Base-by-base conservation (phyloP, 2,329 filamentous ascomycete species). In the Fusarium musae region DNA sequence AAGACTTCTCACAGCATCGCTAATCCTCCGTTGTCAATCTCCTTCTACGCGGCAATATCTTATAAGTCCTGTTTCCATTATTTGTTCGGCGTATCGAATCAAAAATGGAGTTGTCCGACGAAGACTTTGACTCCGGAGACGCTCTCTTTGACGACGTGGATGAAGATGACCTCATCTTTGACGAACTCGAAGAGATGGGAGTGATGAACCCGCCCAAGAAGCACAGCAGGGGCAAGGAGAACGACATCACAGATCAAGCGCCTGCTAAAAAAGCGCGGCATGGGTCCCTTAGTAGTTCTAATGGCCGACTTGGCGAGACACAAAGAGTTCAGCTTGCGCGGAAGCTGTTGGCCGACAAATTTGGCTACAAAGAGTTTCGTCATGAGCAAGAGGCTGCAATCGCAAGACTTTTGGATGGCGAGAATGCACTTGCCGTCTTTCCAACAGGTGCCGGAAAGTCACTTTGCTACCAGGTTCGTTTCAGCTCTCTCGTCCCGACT, bases 371-470 rank as follows among this genome's bases (percentile, higher is more conserved):
- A 0, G 62, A 70, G 12, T 87, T 87, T 58, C 82, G 85, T 2
- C 82, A 86, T 39, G 84, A 87, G 67, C 85, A 87, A 63, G 81
- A 83, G 34, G 81, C 76, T 0, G 84, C 83, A 19, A 86, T 87
- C 32, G 60, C 72, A 11, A 69, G 79, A 6, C 77, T 84, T 13
- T 74, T 87, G 4, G 60, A 56, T 11, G 84, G 84, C 1, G 72
- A 85, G 16, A 87, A 84, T 63, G 75, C 82, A 0, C 80, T 87
- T 1, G 83, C 83, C 9, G 75, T 87, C 26, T 87, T 87, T 59
- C 85, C 85, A 7, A 87, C 85, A 0, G 85, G 85, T 4, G 85
- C 84, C 19, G 85, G 85, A n/a, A 87, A 87, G 69, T 86, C 85
- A 0, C 79, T 87, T 9, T 87, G 85, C 59, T 87, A 86, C 52